Percentiles rank a stretch among this genome's conserved stretches.
Conservation (phyloP, 2,329 filamentous ascomycete species). For the Cladobotryum protrusum region DNA sequence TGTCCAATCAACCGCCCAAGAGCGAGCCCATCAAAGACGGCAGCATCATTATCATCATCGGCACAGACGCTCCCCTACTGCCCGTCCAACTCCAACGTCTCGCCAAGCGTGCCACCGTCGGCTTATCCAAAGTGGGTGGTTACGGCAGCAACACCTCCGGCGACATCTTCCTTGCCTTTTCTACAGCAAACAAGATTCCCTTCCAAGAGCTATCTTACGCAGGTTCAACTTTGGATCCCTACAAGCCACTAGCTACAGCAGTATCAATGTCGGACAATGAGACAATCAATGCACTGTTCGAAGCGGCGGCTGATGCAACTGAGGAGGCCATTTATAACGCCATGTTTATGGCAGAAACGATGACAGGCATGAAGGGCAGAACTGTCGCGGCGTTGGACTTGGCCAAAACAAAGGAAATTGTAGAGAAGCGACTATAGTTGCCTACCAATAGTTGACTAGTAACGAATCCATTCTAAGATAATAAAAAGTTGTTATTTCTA, state of each 20-base stretch:
- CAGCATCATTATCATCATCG: constrained; percentile 30
- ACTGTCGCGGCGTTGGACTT: constrained; percentile 46
- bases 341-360: constrained; percentile 53
- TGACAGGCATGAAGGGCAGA: constrained; percentile 45
- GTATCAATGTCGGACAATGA: constrained; percentile 42
- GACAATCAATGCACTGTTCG: constrained; percentile 55
- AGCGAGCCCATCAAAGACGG: constrained; percentile 26
- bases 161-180: constrained; percentile 63
- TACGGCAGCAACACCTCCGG: constrained; percentile 57
- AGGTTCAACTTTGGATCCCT: not conserved
- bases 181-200: constrained; percentile 48
- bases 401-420: constrained; percentile 38
- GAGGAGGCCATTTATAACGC: constrained; percentile 63
- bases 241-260: not conserved
- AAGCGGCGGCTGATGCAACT: constrained; percentile 55
- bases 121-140: constrained; percentile 54
- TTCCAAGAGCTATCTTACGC: constrained; percentile 23
- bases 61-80: constrained; percentile 26
- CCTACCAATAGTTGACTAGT: no score
- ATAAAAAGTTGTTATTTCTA: no score
- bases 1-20: not conserved
- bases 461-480: no score
- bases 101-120: constrained; percentile 55
- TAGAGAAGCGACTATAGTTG: constrained; percentile 30
- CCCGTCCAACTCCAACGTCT: constrained; percentile 37